Evolutionary conservation across 768 basidiomycete genomes (phyloP).

Genomic region (Pisolithus tinctorius): DNA sequence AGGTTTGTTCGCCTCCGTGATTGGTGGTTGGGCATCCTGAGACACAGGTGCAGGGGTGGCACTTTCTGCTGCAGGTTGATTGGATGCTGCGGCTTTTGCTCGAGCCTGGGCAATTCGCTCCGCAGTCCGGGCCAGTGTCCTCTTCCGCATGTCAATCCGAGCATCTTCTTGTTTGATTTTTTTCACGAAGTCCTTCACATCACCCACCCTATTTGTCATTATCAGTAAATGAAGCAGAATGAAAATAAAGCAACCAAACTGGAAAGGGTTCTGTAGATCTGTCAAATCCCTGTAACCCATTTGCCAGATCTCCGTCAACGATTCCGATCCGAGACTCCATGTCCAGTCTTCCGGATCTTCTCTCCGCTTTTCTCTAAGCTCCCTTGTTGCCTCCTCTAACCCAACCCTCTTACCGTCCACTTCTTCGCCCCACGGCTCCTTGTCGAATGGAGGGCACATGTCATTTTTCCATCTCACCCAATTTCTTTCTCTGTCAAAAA

Average conservation of each 20-base stretch:
- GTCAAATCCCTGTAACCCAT: conserved; percentile 64
- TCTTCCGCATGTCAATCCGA: conserved; percentile 48
- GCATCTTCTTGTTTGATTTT: conserved; percentile 63
- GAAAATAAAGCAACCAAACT: conserved; percentile 37
- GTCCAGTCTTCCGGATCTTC: conserved; percentile 56
- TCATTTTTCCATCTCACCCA: conserved; percentile 92
- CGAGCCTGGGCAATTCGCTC: conserved; percentile 33
- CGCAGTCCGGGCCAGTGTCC: conserved; percentile 30
- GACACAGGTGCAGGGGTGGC: conserved; percentile 12
- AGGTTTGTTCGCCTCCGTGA: conserved; percentile 34
- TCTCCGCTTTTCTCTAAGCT: conserved; percentile 45
- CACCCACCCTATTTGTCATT: conserved; percentile 46
- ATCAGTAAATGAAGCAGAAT: conserved; percentile 1
- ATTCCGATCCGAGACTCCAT: conserved; percentile 58
- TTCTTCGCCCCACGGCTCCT: conserved; percentile 52
- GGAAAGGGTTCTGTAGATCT: conserved; percentile 62
- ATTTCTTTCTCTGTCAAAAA: conserved; percentile 79
- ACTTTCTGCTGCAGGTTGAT: not conserved
- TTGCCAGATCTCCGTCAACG: conserved; percentile 77
- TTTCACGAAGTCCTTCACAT: conserved; percentile 68
- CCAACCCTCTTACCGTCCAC: conserved; percentile 44
- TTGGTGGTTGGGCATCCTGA: conserved; percentile 22
- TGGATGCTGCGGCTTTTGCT: conserved; percentile 33
- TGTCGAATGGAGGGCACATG: conserved; percentile 72
- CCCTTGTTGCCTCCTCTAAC: conserved; percentile 56